Evolutionary conservation across 2,329 filamentous ascomycete species (phyloP).

Genomic region (Ustilaginoidea virens): DNA sequence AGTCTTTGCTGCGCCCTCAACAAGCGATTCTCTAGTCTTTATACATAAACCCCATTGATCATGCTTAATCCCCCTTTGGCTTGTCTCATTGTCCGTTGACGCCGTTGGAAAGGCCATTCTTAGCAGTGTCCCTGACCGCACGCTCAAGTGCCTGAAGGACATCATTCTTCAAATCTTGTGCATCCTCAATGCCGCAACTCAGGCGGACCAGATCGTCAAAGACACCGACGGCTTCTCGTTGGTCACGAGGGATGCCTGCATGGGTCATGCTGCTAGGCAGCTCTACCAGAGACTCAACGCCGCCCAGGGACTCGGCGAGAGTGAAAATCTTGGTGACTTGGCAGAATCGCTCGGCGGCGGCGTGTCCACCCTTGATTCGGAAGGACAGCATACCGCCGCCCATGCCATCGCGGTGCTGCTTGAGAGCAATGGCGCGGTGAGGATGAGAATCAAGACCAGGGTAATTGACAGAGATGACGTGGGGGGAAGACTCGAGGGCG

Average conservation of each 20-base stretch:
- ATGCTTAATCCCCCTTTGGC: too few relatives aligned
- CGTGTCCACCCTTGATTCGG: slow-evolving; percentile 74
- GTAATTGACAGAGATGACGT: slow-evolving; percentile 89
- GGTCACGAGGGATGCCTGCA: slow-evolving; percentile 78
- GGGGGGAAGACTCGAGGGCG: slow-evolving; percentile 61
- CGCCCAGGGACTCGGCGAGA: slow-evolving; percentile 80
- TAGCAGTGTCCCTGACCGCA: slow-evolving; percentile 33
- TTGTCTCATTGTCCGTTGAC: slow-evolving; percentile 13
- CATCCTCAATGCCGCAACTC: slow-evolving; percentile 89
- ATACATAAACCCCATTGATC: too few relatives aligned
- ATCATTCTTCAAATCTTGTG: slow-evolving; percentile 68
- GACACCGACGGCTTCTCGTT: slow-evolving; percentile 84
- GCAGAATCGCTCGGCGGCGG: slow-evolving; percentile 84
- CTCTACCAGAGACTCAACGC: slow-evolving; percentile 83
- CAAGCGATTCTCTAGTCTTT: too few relatives aligned
- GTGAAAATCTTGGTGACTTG: slow-evolving; percentile 80
- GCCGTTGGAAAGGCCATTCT: slow-evolving; percentile 14
- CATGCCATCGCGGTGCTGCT: slow-evolving; percentile 88
- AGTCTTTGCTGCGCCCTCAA: too few relatives aligned
- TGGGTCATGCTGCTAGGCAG: slow-evolving; percentile 95
- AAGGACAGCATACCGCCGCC: slow-evolving; percentile 97
- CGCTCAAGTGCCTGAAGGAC: slow-evolving; percentile 68
- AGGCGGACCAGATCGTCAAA: slow-evolving; percentile 89
- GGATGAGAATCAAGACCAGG: slow-evolving; percentile 80
- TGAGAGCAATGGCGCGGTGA: slow-evolving; percentile 68